These are phyloP conservation scores for Rhodosporidiobolus odoratus DNA, from an alignment of 768 basidiomycete species.

Conservation along the genomic window DNA sequence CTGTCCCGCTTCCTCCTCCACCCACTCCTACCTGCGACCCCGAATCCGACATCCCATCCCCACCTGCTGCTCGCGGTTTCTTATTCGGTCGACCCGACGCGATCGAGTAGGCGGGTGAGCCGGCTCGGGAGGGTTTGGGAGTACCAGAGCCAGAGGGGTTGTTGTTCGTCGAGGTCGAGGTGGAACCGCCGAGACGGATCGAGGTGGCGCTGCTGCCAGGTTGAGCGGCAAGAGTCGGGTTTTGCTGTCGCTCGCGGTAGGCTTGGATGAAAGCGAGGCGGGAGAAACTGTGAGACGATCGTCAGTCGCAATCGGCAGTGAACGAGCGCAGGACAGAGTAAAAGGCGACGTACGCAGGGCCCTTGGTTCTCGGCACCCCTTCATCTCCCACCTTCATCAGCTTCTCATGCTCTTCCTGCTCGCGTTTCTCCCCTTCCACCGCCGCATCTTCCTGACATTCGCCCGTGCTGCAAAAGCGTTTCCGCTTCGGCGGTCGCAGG, in stretches of 20 bases:
- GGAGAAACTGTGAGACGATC: constrained; percentile 16
- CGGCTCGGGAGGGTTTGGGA: constrained; percentile 5
- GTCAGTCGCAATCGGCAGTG: background rate
- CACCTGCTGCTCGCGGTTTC: background rate
- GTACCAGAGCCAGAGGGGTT: background rate
- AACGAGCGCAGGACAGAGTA: background rate
- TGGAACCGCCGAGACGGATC: constrained; percentile 15
- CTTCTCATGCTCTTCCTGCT: constrained; percentile 32
- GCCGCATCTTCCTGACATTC: constrained; percentile 14
- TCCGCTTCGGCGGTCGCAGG: constrained; percentile 44
- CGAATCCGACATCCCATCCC: constrained; percentile 17
- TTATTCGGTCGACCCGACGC: constrained; percentile 5
- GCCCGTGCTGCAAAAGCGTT: constrained; percentile 29
- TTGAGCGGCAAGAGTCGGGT: constrained; percentile 23
- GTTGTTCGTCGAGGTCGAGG: background rate
- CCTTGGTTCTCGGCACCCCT: constrained; percentile 26
- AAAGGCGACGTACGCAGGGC: constrained; percentile 28
- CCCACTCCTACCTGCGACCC: constrained; percentile 13
- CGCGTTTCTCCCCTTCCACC: constrained; percentile 21
- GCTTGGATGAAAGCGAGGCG: constrained; percentile 38
- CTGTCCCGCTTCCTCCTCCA: background rate
- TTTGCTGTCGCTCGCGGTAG: constrained; percentile 31
- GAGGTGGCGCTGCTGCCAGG: constrained; percentile 29
- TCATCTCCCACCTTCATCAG: constrained; percentile 37
- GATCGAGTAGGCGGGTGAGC: constrained; percentile 15